Conservation (phyloP, 331 rosid species). For the Erythrophleum ivorense region DNA sequence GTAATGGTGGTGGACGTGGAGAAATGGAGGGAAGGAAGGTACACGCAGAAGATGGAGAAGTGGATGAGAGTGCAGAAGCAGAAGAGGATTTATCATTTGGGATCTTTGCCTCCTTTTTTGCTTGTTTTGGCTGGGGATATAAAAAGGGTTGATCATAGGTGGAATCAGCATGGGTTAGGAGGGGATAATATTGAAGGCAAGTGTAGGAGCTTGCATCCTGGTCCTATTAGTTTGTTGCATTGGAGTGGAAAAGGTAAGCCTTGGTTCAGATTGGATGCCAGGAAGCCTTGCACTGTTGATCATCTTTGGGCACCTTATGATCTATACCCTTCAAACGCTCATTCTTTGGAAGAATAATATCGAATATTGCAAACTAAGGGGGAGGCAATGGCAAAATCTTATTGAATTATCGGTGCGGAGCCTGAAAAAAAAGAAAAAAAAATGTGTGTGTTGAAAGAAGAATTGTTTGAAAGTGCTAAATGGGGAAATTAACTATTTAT, state of each 20-base stretch:
- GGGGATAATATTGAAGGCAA: constrained; percentile 66
- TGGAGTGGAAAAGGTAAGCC: constrained; percentile 79
- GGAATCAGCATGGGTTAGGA: constrained; percentile 72
- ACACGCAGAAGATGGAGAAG: constrained; percentile 50
- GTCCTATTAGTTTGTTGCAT: constrained; percentile 61
- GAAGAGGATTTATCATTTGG: constrained; percentile 61
- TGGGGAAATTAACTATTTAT: too few species aligned
- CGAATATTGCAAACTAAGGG: background rate
- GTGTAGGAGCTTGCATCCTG: constrained; percentile 64
- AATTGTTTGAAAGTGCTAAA: too few species aligned
- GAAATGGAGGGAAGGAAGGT: constrained; percentile 56
- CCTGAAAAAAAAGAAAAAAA: too few species aligned
- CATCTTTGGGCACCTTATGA: constrained; percentile 81
- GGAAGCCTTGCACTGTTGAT: constrained; percentile 69
- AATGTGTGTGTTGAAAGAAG: too few species aligned
- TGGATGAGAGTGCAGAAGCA: constrained; percentile 71
- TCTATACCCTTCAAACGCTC: constrained; percentile 57
- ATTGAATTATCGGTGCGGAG: too few species aligned
- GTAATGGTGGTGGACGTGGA: constrained; percentile 68
- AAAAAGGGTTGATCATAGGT: constrained; percentile 58
- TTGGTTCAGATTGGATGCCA: constrained; percentile 69
- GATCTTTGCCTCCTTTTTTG: constrained; percentile 68
- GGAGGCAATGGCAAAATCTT: too few species aligned
- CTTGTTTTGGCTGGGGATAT: constrained; percentile 64
- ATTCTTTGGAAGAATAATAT: constrained; percentile 54